These are phyloP conservation scores for Thoreauomyces humboldtii DNA, from an alignment of 192 early-diverging fungal species.

Conservation along the genomic window DNA sequence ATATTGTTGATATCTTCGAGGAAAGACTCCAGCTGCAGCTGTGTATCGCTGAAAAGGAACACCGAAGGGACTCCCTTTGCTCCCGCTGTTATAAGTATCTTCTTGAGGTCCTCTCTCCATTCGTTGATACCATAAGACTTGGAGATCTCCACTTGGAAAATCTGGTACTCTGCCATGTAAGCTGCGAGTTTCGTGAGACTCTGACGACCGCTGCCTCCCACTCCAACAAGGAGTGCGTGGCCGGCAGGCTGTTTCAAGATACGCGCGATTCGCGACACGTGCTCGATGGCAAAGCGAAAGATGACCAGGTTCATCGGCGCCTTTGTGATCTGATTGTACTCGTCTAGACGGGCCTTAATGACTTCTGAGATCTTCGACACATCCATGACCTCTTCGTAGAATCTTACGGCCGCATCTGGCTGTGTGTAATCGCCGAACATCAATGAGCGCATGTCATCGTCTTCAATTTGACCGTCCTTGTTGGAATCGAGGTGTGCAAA, in stretches of 20 bases:
- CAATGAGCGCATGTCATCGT: constrained; percentile 57
- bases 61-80: constrained; percentile 52
- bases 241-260: constrained; percentile 60
- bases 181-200: constrained; percentile 54
- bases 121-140: constrained; percentile 58
- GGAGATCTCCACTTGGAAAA: constrained; percentile 60
- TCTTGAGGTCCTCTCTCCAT: constrained; percentile 60
- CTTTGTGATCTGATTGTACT: constrained; percentile 57
- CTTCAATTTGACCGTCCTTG: constrained; percentile 54
- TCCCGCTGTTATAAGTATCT: constrained; percentile 52
- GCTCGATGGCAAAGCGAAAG: constrained; percentile 60
- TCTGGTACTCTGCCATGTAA: constrained; percentile 56
- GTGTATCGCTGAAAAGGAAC: constrained; percentile 60
- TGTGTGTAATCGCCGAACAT: constrained; percentile 61
- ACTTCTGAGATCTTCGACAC: constrained; percentile 48
- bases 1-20: constrained; percentile 66
- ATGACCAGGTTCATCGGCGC: constrained; percentile 61
- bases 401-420: constrained; percentile 46
- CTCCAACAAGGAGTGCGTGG: constrained; percentile 56
- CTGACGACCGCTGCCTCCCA: constrained; percentile 57
- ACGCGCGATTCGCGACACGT: constrained; percentile 56
- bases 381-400: constrained; percentile 52
- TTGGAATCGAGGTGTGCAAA: constrained; percentile 51
- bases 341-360: constrained; percentile 52
- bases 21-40: constrained; percentile 55